These are phyloP conservation scores for Clitopilus passeckerianus DNA, from an alignment of 768 basidiomycete genomes.

Conservation along the genomic window DNA sequence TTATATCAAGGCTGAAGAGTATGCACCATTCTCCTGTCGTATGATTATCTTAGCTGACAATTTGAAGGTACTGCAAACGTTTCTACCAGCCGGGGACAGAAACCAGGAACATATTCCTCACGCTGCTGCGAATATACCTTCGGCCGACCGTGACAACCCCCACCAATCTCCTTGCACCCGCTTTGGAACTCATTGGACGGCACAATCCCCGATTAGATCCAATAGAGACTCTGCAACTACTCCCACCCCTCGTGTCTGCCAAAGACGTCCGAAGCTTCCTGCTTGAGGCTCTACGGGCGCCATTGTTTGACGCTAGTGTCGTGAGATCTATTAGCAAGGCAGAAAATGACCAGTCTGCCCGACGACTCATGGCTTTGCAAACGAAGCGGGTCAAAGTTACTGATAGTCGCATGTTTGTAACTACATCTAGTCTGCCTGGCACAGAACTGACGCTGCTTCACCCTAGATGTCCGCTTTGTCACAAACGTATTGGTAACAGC, in stretches of 20 bases:
- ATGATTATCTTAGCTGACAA: background rate
- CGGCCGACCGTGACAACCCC: slow-evolving; percentile 53
- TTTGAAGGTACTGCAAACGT: slow-evolving; percentile 81
- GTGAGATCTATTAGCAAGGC: slow-evolving; percentile 67
- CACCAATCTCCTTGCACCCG: slow-evolving; percentile 67
- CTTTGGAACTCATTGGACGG: slow-evolving; percentile 80
- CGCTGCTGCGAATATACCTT: slow-evolving; percentile 84
- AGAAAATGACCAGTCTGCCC: slow-evolving; percentile 72
- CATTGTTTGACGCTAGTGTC: slow-evolving; percentile 65
- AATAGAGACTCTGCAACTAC: slow-evolving; percentile 73
- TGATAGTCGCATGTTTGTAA: slow-evolving; percentile 83
- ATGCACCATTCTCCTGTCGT: slow-evolving; percentile 15
- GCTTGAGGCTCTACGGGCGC: slow-evolving; percentile 59
- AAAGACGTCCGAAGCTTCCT: slow-evolving; percentile 78
- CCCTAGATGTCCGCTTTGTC: slow-evolving; percentile 88
- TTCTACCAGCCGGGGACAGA: slow-evolving; percentile 57
- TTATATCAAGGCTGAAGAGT: slow-evolving; percentile 88
- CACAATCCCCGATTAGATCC: slow-evolving; percentile 83
- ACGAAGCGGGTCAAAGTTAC: slow-evolving; percentile 81
- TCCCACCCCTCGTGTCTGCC: slow-evolving; percentile 88
- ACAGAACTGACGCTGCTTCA: background rate
- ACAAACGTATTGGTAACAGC: slow-evolving; percentile 88
- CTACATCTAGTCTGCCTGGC: background rate
- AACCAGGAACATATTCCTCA: slow-evolving; percentile 70
- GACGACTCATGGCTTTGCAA: slow-evolving; percentile 72